Base-by-base conservation (phyloP, 169 alveolate genomes). In the Miamiensis avidus region DNA sequence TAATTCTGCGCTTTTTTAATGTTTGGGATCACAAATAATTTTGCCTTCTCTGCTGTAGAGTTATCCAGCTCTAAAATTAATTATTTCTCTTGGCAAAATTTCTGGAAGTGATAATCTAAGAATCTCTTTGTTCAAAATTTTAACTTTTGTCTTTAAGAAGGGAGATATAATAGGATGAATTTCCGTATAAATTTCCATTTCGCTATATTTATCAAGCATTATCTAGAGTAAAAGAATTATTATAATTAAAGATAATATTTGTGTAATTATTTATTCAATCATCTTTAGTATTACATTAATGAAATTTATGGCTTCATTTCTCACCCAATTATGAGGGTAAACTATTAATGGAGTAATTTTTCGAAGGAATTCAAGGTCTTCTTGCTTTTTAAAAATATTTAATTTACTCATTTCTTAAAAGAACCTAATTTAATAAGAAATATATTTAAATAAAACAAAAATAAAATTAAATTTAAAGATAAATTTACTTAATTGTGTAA, bases 301-400 rank as follows among this genome's bases (percentile, higher is more conserved):
- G 25, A 64, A 79, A 20, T 49, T 29, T 0, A 65, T 31, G 0
- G 84, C 84, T 34, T 79, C 75, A 34, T 30, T 49, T 79, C 84
- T 34, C 15, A 79, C 65, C 84, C 84, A 79, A 28, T 79, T 49
- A 20, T 79, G 84, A 6, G 84, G 84, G 31, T 79, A 74, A 28
- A 79, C 27, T 34, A 79, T 79, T 64, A 64, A 49, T 15, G 84
- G 84, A 28, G 29, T 29, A 11, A 79, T 30, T 1, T 33, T 33
- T 33, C 33, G 33, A 20, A 77, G 33, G 1, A 77, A 77, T 27
- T 31, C 72, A 29, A 77, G 64, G 64, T 1, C 64, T 33, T 77
- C 28, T 15, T 25, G 20, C 20, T 79, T 79, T 0, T 79, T 49
- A 1, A 79, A 20, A 11, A 49, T 11, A 49, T 49, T 49, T 4